These are phyloP conservation scores for Dioscorea cayenensis DNA, from an alignment of 116 monocot species.

Conservation along the genomic window DNA sequence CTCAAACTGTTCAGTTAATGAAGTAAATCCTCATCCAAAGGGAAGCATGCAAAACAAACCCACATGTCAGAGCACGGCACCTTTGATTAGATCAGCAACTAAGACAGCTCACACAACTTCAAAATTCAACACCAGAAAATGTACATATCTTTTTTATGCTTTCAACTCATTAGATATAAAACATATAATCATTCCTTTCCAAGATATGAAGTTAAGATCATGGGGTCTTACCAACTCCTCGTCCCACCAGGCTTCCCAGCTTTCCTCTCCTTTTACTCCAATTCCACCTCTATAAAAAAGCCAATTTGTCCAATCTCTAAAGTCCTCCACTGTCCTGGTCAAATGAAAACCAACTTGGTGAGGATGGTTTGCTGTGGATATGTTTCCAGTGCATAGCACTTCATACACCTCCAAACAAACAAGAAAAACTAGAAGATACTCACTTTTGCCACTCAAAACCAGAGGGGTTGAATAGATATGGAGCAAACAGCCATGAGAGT, in stretches of 20 bases:
- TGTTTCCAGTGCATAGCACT: no score
- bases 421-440: constrained; percentile 13
- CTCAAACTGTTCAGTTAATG: background rate
- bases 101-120: no score
- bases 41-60: background rate
- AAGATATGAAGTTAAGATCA: background rate
- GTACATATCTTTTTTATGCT: background rate
- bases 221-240: constrained; percentile 70
- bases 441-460: constrained; percentile 99
- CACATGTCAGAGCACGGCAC: background rate
- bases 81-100: background rate
- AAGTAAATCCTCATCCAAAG: background rate
- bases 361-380: no score
- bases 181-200: background rate
- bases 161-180: background rate
- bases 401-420: background rate
- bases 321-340: constrained; percentile 84
- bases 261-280: constrained; percentile 93
- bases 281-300: constrained; percentile 90
- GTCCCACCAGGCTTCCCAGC: constrained; percentile 99
- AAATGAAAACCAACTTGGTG: background rate
- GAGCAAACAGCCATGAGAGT: constrained; percentile 97
- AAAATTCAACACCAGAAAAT: background rate
- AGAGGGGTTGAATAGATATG: constrained; percentile 92
- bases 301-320: constrained; percentile 96